These are phyloP conservation scores for Nadsonia commutata DNA, from an alignment of 1,139 yeast species.

Conservation along the genomic window DNA sequence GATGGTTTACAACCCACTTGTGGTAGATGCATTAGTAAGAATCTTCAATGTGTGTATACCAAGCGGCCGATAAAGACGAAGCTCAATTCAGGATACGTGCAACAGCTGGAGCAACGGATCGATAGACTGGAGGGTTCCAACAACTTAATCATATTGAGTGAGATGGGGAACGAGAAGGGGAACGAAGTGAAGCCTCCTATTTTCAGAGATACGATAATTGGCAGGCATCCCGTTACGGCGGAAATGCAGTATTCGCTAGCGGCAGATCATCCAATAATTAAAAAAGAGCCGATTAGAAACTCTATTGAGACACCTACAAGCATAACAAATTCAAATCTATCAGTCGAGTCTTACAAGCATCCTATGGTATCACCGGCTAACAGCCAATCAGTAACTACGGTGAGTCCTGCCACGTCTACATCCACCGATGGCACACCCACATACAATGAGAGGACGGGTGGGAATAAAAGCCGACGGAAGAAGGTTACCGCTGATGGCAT, in stretches of 20 bases:
- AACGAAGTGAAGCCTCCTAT: background rate
- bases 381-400: background rate
- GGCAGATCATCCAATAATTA: no score
- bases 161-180: background rate
- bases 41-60: conserved; percentile 8
- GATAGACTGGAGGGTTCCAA: background rate
- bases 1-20: conserved; percentile 12
- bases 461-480: background rate
- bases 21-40: conserved; percentile 8
- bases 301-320: background rate
- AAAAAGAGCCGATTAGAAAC: background rate
- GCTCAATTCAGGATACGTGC: conserved; percentile 10
- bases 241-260: no score
- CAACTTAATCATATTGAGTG: background rate
- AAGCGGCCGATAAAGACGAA: conserved; percentile 7
- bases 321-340: no score
- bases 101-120: conserved; percentile 8
- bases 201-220: no score
- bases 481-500: conserved; percentile 8
- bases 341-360: no score
- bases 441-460: background rate
- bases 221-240: no score
- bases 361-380: background rate
- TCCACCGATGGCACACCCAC: background rate
- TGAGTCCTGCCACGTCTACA: background rate